A percentile compares a stretch with the other conserved stretches of the same genome.
Conservation (phyloP, 495 filamentous ascomycete species). For the Immersiella caudata region DNA sequence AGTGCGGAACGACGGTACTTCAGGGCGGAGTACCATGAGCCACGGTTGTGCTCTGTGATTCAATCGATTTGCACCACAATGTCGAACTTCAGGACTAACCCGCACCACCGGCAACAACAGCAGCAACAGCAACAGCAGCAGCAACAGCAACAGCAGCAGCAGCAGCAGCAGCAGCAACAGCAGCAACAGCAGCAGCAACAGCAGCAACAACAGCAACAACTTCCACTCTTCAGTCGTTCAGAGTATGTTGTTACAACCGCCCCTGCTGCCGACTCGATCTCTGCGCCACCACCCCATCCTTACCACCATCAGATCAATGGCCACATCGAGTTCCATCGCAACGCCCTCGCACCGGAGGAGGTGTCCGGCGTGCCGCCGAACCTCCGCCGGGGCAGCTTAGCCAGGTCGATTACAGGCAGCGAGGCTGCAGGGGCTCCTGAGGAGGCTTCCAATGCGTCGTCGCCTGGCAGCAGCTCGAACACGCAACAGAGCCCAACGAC, state of each 20-base stretch:
- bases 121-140: too few species aligned
- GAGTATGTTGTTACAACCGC: background rate
- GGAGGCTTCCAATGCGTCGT: background rate
- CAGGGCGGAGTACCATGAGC: background rate
- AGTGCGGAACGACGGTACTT: background rate
- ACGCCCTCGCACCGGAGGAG: background rate
- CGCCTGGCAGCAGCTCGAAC: background rate
- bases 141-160: too few species aligned
- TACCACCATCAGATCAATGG: background rate
- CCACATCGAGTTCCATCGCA: background rate
- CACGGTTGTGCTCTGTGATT: background rate
- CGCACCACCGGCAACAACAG: background rate
- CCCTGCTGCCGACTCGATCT: background rate
- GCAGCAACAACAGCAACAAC: too few species aligned
- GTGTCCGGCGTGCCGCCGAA: background rate
- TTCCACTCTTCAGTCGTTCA: background rate
- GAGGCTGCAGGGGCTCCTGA: background rate
- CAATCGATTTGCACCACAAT: background rate
- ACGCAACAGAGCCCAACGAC: background rate
- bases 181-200: background rate
- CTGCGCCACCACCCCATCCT: background rate
- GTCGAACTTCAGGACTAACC: background rate
- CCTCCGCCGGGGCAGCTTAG: slow-evolving; percentile 2
- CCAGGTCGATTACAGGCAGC: background rate
- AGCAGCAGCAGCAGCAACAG: background rate